Base-by-base conservation (phyloP, 2,329 filamentous ascomycete genomes). In the Ilyonectria mors-panacis region DNA sequence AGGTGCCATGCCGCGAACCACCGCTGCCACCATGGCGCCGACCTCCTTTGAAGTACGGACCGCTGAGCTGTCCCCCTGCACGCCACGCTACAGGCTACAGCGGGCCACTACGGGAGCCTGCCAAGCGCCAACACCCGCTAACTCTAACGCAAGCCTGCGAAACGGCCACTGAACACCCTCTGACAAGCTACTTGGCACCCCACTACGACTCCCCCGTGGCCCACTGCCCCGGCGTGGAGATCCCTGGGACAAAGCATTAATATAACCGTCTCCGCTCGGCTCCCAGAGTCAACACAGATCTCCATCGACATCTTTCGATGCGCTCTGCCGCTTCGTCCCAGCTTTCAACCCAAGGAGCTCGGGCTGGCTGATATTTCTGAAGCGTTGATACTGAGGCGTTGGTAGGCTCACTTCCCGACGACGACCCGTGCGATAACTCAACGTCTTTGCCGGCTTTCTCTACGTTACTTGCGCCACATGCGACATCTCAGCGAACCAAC, bases 201-300 rank as follows among this genome's bases (percentile, higher is more conserved):
- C 39, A 42, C 39, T 42, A 17, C 6, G 39, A 13, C 26, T n/a
- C n/a, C 26, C 26, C 26, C 26, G 26, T 6, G 26, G 26, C 23
- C 23, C 23, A 26, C 26, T 26, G 26, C 57, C 35, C 57, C 47
- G 47, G 15, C 6, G 37, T n/a, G 39, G 39, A 42, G 15, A n/a
- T 15, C 17, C 57, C 19, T 30, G 48, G 47, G n/a, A 42, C 39
- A 55, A 23, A 33, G 42, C 33, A 62, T 62, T 55, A 47, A 62
- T 55, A 48, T 48, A 62, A 56, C 59, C 44, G 55, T 13, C 51
- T 51, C 55, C 21, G 39, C 47, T 35, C 55, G 17, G 39, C 56
- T 54, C 12, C 45, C 33, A 33, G 35, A 30, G 21, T 35, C 15
- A 2, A 35, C 19, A 10, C 53, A 19, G 28, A 9, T 19, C 42